These are phyloP conservation scores for Vicia villosa DNA, from an alignment of 306 rosid genomes.

Conservation along the genomic window DNA sequence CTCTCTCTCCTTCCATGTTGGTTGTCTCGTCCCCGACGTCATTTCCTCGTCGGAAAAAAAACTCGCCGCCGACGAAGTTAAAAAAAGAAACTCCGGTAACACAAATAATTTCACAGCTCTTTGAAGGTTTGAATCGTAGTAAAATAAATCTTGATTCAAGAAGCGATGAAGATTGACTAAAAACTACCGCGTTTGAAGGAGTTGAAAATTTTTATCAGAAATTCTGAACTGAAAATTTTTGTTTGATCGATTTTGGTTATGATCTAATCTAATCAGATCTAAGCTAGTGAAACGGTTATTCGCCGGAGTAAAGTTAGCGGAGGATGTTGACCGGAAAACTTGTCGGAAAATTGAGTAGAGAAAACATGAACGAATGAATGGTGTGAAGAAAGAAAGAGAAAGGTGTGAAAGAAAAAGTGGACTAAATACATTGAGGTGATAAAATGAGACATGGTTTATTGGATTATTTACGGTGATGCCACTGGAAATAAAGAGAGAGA, in stretches of 20 bases:
- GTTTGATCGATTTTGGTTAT: not conserved
- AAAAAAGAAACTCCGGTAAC: not conserved
- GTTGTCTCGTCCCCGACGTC: constrained; percentile 82
- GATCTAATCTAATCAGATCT: constrained; percentile 48
- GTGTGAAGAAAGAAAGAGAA: not conserved
- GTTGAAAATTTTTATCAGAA: not conserved
- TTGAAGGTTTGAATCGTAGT: constrained; percentile 5
- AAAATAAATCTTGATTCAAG: not conserved
- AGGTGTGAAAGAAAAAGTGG: not conserved
- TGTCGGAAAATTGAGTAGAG: constrained; percentile 16
- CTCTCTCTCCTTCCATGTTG: constrained; percentile 92
- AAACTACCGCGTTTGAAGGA: not conserved
- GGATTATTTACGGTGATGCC: constrained; percentile 43
- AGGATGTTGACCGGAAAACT: constrained; percentile 14
- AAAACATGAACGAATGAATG: not conserved
- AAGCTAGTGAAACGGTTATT: not conserved
- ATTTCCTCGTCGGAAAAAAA: constrained; percentile 40
- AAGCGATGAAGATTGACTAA: not conserved
- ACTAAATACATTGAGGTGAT: constrained; percentile 29
- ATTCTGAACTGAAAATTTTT: not conserved
- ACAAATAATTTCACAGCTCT: not conserved
- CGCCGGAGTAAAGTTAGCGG: constrained; percentile 7
- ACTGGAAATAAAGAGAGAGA: constrained; percentile 13
- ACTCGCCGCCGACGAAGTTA: constrained; percentile 17
- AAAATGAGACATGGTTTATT: not conserved